These are phyloP conservation scores for Eucalyptus cloeziana DNA, from an alignment of 345 rosid genomes.

Conservation along the genomic window DNA sequence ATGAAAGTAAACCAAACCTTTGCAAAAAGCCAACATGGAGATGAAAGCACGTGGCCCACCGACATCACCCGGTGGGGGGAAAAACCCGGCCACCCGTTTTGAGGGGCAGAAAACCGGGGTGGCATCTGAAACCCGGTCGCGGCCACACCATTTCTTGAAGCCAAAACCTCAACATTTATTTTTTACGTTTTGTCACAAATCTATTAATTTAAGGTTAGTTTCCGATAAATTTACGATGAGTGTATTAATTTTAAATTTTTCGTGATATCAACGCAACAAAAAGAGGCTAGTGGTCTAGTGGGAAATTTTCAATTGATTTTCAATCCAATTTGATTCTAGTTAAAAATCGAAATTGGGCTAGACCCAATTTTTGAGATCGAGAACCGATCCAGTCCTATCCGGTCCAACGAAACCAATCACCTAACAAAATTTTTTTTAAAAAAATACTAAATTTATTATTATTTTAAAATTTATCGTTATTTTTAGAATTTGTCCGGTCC, in stretches of 20 bases:
- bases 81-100: background rate
- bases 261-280: fast-evolving
- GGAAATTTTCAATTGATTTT: no score
- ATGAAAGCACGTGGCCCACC: background rate
- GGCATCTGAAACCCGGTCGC: background rate
- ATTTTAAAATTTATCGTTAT: no score
- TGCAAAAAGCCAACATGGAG: background rate
- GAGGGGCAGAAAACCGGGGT: background rate
- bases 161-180: background rate
- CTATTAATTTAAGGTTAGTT: no score
- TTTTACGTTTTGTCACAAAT: fast-evolving
- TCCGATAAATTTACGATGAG: fast-evolving
- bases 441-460: fast-evolving
- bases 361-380: fast-evolving
- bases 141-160: background rate
- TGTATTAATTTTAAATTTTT: fast-evolving
- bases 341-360: fast-evolving
- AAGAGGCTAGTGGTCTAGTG: fast-evolving
- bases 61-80: background rate
- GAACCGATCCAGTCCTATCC: fast-evolving
- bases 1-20: background rate
- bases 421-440: no score
- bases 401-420: fast-evolving
- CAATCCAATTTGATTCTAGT: fast-evolving
- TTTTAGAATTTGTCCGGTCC: fast-evolving